Conservation (phyloP, 306 rosid genomes). For the Ziziphus jujuba region DNA sequence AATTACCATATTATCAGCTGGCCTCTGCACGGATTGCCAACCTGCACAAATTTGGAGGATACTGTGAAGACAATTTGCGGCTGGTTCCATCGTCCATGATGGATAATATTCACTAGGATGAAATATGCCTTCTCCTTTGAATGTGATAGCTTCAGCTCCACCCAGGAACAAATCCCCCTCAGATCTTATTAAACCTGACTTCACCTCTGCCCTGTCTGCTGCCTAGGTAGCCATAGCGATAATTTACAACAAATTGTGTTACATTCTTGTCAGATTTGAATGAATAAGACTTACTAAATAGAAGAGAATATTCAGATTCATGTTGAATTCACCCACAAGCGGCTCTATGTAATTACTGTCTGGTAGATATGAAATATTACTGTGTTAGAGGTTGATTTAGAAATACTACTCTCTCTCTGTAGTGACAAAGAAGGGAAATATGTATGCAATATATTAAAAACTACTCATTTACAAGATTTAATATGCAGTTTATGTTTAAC, state of each 20-base stretch:
- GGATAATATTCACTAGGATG: slow-evolving; percentile 67
- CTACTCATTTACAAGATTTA: too few relatives aligned
- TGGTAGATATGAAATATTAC: too few relatives aligned
- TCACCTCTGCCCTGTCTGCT: slow-evolving; percentile 44
- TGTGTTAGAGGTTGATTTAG: too few relatives aligned
- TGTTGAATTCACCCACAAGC: not conserved
- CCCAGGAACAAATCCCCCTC: slow-evolving; percentile 62
- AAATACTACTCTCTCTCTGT: too few relatives aligned
- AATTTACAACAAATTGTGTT: slow-evolving; percentile 17
- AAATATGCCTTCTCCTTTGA: slow-evolving; percentile 40
- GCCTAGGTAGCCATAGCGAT: slow-evolving; percentile 35
- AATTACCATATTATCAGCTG: slow-evolving; percentile 29
- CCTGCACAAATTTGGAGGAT: slow-evolving; percentile 56
- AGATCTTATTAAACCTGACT: slow-evolving; percentile 48
- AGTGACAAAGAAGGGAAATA: too few relatives aligned
- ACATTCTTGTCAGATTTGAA: not conserved
- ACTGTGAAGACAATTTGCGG: slow-evolving; percentile 51
- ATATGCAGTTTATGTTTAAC: too few relatives aligned
- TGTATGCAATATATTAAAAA: too few relatives aligned
- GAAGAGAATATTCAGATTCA: not conserved
- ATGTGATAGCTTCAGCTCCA: slow-evolving; percentile 52
- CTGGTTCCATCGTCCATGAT: slow-evolving; percentile 62
- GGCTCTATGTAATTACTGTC: too few relatives aligned
- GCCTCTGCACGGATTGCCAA: slow-evolving; percentile 59
- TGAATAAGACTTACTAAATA: not conserved